Percentiles rank a stretch among this genome's conserved stretches.
phyloP scores from a whole-genome alignment of 768 basidiomycete species.

The Tephrocybe sp. region DNA sequence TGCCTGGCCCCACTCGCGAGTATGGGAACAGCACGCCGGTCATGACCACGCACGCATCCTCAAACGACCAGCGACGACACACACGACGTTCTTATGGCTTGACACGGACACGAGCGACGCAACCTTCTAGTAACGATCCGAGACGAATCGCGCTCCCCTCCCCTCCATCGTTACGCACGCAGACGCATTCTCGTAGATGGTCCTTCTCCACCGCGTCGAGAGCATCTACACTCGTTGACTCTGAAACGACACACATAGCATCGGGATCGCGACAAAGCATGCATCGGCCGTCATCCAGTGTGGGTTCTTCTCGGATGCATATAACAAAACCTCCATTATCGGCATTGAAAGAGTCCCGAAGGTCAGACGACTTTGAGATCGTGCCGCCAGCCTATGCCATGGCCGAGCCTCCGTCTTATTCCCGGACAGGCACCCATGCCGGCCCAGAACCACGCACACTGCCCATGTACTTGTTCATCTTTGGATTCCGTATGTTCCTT shows the following conservation, averaged over 20 bases:
- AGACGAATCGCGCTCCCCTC: neutral
- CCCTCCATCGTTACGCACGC: neutral
- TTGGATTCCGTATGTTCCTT: conserved; percentile 13
- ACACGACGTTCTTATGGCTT: neutral
- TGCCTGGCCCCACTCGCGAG: too few species aligned
- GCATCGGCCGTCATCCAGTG: neutral
- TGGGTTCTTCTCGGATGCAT: neutral
- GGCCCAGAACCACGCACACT: conserved; percentile 7
- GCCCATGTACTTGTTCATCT: conserved; percentile 14
- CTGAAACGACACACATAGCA: neutral
- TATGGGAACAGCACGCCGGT: too few species aligned
- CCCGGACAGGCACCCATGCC: neutral
- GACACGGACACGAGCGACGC: neutral
- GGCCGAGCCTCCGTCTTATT: neutral
- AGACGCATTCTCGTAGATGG: neutral
- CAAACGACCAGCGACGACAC: neutral
- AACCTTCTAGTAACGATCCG: neutral
- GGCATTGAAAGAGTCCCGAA: neutral
- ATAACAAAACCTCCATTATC: neutral
- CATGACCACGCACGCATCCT: too few species aligned
- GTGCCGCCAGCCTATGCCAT: neutral
- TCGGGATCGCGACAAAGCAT: neutral
- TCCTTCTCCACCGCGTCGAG: neutral
- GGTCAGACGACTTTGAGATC: neutral
- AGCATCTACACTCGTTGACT: neutral